Conservation (phyloP, 2,329 filamentous ascomycete species). For the Ceratocystis cubensis region DNA sequence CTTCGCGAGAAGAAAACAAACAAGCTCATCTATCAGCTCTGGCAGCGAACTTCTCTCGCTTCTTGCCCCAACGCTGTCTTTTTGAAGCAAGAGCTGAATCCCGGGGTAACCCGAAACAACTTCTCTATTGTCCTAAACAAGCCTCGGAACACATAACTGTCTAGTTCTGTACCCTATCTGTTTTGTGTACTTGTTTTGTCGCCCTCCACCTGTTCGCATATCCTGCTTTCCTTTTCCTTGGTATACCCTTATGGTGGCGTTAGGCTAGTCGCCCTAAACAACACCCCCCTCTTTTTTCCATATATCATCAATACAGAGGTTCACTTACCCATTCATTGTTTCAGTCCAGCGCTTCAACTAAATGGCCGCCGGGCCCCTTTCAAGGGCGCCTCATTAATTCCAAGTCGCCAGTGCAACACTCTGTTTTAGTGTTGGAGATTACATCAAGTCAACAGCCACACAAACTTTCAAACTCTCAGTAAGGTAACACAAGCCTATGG, state of each 20-base stretch:
- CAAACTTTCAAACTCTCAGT: not conserved
- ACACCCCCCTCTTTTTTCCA: not conserved
- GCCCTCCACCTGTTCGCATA: not conserved
- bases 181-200: not conserved
- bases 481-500: not conserved
- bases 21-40: conserved; percentile 85
- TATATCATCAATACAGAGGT: not conserved
- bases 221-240: not conserved
- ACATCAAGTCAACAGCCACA: not conserved
- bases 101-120: conserved; percentile 72
- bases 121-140: conserved; percentile 62
- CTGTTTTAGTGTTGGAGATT: too few species aligned
- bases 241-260: conserved; percentile 1
- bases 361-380: too few species aligned
- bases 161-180: not conserved
- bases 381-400: too few species aligned
- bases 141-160: not conserved
- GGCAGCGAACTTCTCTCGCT: conserved; percentile 39
- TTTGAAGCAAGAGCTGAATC: conserved; percentile 63
- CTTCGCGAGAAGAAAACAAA: conserved; percentile 58
- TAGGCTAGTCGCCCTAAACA: not conserved
- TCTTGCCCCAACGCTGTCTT: conserved; percentile 32
- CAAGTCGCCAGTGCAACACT: too few species aligned
- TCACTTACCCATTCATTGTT: not conserved
- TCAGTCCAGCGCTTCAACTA: too few species aligned